Evolutionary conservation across 345 rosid genomes (phyloP).

Genomic region (Populus pruinosa): DNA sequence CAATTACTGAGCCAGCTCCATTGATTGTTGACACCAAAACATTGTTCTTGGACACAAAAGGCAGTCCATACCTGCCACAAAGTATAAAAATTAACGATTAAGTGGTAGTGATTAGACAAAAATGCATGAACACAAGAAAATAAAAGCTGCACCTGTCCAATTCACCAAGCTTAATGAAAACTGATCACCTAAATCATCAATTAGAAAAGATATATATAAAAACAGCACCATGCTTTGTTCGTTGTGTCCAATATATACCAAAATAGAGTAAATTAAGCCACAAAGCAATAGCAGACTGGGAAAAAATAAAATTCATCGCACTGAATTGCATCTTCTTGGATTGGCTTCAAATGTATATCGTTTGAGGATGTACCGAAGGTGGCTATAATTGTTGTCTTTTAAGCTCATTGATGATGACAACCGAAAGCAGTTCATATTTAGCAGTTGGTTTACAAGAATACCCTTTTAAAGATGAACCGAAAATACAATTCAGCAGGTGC

Average conservation of each 20-base stretch:
- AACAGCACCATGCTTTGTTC: not conserved
- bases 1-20: conserved; percentile 74
- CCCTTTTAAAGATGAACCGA: not conserved
- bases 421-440: not conserved
- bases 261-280: not conserved
- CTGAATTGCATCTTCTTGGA: not conserved
- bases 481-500: not conserved
- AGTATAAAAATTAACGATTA: not conserved
- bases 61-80: conserved; percentile 76
- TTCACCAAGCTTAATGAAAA: not conserved
- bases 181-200: not conserved
- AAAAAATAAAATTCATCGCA: not conserved
- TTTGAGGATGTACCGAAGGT: not conserved
- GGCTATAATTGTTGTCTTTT: not conserved
- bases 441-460: not conserved
- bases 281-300: not conserved
- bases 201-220: too few relatives aligned
- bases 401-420: not conserved
- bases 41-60: conserved; percentile 82
- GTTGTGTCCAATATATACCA: not conserved
- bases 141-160: not conserved
- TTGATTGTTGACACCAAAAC: conserved; percentile 73
- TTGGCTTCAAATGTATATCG: not conserved
- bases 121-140: not conserved
- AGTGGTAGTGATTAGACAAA: not conserved